Evolutionary conservation across 768 basidiomycete species (phyloP), one percentile per base, ranked within the genome.

Genomic region (Coprinellus aureogranulatus): DNA sequence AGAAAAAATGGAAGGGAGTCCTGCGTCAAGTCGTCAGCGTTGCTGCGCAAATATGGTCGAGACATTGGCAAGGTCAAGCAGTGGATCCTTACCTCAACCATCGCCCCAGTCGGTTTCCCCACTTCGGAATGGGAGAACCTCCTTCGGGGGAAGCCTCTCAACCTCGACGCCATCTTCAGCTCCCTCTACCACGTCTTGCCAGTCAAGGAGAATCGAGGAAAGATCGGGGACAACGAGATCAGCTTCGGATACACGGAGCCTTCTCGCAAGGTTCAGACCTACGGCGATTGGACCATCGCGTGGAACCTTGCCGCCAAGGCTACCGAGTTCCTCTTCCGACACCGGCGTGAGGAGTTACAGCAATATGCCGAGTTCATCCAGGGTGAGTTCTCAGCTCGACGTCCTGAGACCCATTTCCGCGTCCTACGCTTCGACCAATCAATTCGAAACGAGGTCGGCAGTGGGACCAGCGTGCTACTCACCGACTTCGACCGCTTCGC

Each of bases 391-490:
- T 22, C 51, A 1, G 47, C 66, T 8, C 42, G 61, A 12, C 4
- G 16, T 0, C 18, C 22, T 0, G 8, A 53, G 0, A 41, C 41
- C n/a, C 70, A 69, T 39, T 5, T 8, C 1, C 20, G 57, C 4
- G 56, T 77, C 61, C 62, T 78, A 55, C 22, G 62, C 1, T 73
- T 62, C 54, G 75, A 79, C 58, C 57, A 61, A 20, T 71, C 71
- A 0, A 56, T 74, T n/a, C 51, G 73, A 1, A 63, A 65, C 2
- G 20, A 46, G 2, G 67, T 71, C 25, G 61, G 53, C 22, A 58
- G 62, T 8, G 57, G 62, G 28, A 61, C 59, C 26, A 9, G 44
- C 1, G 28, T 61, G 1, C 25, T 61, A 0, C 67, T 75, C 60
- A 64, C 62, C 18, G 67, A 76, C 40, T 12, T 14, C n/a, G 6